phyloP scores from a whole-genome alignment of 768 basidiomycete genomes.

The Auriscalpium microsporum region DNA sequence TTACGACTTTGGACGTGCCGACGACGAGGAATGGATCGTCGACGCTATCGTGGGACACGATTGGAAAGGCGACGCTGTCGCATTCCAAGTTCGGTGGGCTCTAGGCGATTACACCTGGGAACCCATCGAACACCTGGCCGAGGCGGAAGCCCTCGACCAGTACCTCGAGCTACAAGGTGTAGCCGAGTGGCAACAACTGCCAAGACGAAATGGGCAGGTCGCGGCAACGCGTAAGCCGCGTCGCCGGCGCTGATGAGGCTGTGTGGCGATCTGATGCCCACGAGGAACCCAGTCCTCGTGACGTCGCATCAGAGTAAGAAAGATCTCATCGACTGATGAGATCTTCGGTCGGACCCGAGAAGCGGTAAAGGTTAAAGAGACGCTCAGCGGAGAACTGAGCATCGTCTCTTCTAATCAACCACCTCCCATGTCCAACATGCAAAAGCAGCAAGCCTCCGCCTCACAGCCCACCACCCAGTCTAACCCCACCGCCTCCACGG shows the following conservation, averaged over 20 bases:
- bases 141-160: background rate
- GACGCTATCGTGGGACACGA: background rate
- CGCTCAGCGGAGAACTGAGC: background rate
- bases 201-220: background rate
- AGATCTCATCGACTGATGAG: background rate
- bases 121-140: background rate
- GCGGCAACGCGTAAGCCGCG: background rate
- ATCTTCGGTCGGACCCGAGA: background rate
- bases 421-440: background rate
- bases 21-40: background rate
- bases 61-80: background rate
- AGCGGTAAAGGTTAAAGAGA: background rate
- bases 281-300: no score
- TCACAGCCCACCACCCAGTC: no score
- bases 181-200: background rate
- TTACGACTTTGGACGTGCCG: background rate
- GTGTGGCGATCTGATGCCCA: background rate
- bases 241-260: background rate
- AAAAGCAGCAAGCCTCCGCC: no score
- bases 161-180: background rate
- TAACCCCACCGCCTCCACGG: no score
- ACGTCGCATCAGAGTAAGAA: background rate
- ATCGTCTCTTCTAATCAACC: background rate
- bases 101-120: background rate
- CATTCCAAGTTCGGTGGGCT: background rate